Conservation (phyloP, 768 basidiomycete genomes). For the Phylloporus arenicola region DNA sequence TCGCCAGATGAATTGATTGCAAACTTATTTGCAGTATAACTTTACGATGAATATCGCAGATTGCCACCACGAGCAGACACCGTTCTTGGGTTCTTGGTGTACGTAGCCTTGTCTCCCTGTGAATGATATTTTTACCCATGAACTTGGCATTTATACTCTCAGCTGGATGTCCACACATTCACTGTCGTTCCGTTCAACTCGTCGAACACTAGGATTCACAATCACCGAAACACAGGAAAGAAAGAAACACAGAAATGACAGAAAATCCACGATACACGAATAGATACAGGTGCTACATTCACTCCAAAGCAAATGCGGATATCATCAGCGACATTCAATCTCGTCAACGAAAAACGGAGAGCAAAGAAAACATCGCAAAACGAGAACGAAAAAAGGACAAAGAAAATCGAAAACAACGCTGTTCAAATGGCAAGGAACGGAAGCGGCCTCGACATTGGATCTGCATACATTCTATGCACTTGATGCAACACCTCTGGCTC, state of each 20-base stretch:
- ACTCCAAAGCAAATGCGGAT: constrained; percentile 17
- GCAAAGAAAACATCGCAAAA: neutral
- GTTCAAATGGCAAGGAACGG: constrained; percentile 21
- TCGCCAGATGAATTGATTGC: too few relatives aligned
- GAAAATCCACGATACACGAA: constrained; percentile 18
- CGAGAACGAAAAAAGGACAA: neutral
- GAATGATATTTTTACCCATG: too few relatives aligned
- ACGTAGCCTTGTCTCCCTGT: too few relatives aligned
- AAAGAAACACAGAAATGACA: neutral
- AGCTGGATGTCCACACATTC: too few relatives aligned
- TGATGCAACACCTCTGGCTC: constrained; percentile 51
- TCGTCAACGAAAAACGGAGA: neutral
- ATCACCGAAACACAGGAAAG: neutral
- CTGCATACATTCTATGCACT: constrained; percentile 35
- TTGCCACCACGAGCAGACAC: too few relatives aligned
- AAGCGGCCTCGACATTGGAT: constrained; percentile 13
- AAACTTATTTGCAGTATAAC: too few relatives aligned
- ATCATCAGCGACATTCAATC: neutral
- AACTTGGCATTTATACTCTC: too few relatives aligned
- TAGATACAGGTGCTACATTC: constrained; percentile 20
- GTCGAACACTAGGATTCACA: neutral
- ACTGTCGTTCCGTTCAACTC: too few relatives aligned
- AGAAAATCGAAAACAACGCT: neutral
- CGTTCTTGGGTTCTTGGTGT: too few relatives aligned
- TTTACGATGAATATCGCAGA: too few relatives aligned